Evolutionary conservation across 192 early-diverging fungal species (phyloP), one percentile per base, ranked within the genome.

Genomic region (Coemansia sp.): DNA sequence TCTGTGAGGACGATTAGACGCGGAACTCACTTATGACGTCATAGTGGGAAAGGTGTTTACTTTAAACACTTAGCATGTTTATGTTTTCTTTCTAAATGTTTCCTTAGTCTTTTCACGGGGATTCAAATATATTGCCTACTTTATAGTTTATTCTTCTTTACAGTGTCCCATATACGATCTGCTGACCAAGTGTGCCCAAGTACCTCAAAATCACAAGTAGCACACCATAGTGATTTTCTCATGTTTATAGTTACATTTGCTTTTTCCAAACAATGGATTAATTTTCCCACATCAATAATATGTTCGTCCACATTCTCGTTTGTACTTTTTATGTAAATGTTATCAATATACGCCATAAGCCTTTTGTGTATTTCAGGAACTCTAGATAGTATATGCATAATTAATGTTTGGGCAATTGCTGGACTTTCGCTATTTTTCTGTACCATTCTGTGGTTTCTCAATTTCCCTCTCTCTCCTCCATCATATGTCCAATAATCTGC

Each of bases 341-440:
- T 78, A 63, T 78, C 70, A 23, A 78, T 72, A 39, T 78, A 78
- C 3, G 63, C 32, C 14, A 72, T 32, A 0, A 72, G 19, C 11
- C 67, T 66, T 3, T 59, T 51, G 0, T 10, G 46, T 50, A 72
- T 31, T 2, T 27, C 4, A 20, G 42, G 25, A 0, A 61, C 54
- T 0, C 22, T 29, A 6, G 17, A 1, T 6, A 72, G 32, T 3
- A 78, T 21, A 23, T 63, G 60, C 17, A 27, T 3, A 29, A 72
- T 54, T n/a, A 61, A 61, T 11, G 60, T 46, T n/a, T 61, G 60
- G 21, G 60, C 60, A 60, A 78, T 72, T 27, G 27, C 27, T 27
- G 27, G 27, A 27, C 27, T 27, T 27, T 27, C 27, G 27, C 27
- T 27, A 27, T 72, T 68, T 4, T 70, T 67, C 51, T 78, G 75